Evolutionary conservation across 495 filamentous ascomycete species (phyloP), one percentile per base, ranked within the genome.

Genomic region (Astrothelium macrocarpum): DNA sequence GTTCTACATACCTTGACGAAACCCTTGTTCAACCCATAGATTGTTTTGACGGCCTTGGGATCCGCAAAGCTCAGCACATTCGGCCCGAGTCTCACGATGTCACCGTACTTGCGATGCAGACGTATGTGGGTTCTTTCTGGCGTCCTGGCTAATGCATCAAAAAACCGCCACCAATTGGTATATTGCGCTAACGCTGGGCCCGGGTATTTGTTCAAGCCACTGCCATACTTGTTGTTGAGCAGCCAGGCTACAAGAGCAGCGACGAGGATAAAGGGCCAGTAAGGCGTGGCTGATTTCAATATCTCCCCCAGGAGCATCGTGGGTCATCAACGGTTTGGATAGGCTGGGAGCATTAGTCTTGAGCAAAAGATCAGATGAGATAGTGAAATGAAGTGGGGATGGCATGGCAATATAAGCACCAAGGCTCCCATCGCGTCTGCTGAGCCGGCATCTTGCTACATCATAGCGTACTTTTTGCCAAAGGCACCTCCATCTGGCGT

Each of bases 11-110:
- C 49, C 25, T 56, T 56, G 49, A 29, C 25, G 25, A 56, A 56
- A n/a, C 87, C 87, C 73, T 90, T 91, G 69, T 90, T 90, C 62
- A 91, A 77, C 1, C 90, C 87, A 69, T 92, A 94, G 31, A 94
- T 92, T 9, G 78, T 78, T 70, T 87, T 89, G 56, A 90, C 74
- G 14, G 86, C 84, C 59, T 79, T 78, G 0, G 88, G 86, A 67
- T 89, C 81, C 2, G 82, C 78, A 66, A 90, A 87, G 0, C 86
- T 87, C 26, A 90, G 72, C 0, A 78, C 77, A 64, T 87, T 84
- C 14, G 88, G 88, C 2, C 87, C 85, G 14, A 90, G 72, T 32
- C 88, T 81, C 4, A 91, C 85, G 3, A 91, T 78, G 64, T 86
- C 82, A 14, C 88, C 88, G 73, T 91, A 80, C 72, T 89, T 82